Base-by-base conservation (phyloP, 495 filamentous ascomycete species). In the Penicillium egyptiacum region DNA sequence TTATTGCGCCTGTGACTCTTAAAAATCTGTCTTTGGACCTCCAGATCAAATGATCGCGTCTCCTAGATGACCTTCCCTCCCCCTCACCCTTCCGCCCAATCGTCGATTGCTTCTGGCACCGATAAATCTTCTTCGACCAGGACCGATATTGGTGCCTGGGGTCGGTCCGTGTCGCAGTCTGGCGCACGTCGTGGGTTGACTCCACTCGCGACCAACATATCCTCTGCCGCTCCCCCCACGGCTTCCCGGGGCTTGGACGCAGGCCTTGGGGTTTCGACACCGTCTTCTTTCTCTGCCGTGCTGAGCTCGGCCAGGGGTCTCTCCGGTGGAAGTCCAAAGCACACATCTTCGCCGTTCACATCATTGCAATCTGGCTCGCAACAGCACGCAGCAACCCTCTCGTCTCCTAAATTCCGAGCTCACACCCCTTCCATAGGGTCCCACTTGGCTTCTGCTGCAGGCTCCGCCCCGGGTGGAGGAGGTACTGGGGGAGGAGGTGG, bases 11-110 rank as follows among this genome's bases (percentile, higher is more conserved):
- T 58, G 60, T 62, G 55, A 62, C 66, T 51, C 66, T 68, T 70
- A 70, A 75, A 76, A 75, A 66, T 74, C 70, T 75, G 71, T 76
- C 72, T 56, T 64, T 70, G 68, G 67, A 64, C 57, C 67, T 61
- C 66, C 70, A 74, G 72, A 75, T 78, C 80, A 79, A 81, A 82
- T 82, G 80, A 78, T 80, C 72, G 75, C 72, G 74, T 79, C 79
- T 81, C 80, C 79, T 83, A 83, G 80, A 84, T 84, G 82, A 84
- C 75, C 79, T 81, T 80, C 76, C 80, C 79, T 79, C 76, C 80
- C 75, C 79, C 81, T 77, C 76, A 77, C 71, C 79, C 80, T 80
- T 78, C 77, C 76, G 75, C 80, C 74, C 79, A 81, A 75, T 80
- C 84, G 75, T 82, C 81, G 73, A 83, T 78, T 76, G 77, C 78